Evolutionary conservation across 345 rosid genomes (phyloP).

Genomic region (Salix exigua): DNA sequence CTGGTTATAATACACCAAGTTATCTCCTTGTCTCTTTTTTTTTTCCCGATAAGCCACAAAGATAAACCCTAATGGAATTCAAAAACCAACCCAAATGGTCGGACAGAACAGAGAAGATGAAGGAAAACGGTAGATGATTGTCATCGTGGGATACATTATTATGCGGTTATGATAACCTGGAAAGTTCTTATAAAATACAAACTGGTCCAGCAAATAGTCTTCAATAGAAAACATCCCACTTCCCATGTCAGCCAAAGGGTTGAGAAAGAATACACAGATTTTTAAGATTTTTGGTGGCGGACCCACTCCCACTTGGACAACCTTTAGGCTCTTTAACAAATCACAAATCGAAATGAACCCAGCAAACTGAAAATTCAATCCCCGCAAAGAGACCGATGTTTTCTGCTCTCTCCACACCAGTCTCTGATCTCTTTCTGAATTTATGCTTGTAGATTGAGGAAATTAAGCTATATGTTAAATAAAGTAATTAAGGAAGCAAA

Average conservation of each 20-base stretch:
- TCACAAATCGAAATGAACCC: slow-evolving; percentile 8
- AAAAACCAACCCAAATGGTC: no score
- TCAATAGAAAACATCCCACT: background rate
- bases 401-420: background rate
- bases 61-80: no score
- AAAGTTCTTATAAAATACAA: background rate
- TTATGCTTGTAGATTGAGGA: background rate
- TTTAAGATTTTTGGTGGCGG: background rate
- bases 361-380: slow-evolving; percentile 10
- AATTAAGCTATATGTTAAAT: background rate
- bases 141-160: background rate
- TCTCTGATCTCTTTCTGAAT: background rate
- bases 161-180: background rate
- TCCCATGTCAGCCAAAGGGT: slow-evolving; percentile 7
- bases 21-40: no score
- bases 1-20: no score
- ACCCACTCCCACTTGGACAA: slow-evolving; percentile 8
- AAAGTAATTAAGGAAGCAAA: background rate
- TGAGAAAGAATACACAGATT: background rate
- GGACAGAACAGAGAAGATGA: no score
- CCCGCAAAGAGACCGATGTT: slow-evolving; percentile 8
- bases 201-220: background rate
- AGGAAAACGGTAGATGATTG: no score
- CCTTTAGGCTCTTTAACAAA: background rate
- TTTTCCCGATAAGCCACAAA: no score